Percentiles rank a stretch among this genome's conserved stretches.
Evolutionary conservation across 345 rosid species (phyloP).

Genomic region (Ceriops decandra): DNA sequence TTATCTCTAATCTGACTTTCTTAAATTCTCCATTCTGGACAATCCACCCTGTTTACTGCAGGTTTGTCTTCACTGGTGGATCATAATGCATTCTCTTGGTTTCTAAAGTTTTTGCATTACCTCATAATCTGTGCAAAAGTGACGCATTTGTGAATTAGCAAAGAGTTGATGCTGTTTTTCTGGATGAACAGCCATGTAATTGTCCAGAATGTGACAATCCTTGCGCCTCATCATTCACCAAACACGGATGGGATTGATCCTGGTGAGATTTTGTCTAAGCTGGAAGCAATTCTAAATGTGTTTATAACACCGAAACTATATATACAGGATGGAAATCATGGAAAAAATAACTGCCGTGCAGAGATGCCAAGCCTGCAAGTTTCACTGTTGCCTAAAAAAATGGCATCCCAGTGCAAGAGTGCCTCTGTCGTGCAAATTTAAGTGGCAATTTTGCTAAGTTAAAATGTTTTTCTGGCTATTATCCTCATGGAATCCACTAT

Average conservation of each 20-base stretch:
- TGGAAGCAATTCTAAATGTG: constrained; percentile 4
- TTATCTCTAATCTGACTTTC: constrained; percentile 86
- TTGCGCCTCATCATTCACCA: constrained; percentile 93
- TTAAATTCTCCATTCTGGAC: constrained; percentile 95
- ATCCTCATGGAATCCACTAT: neutral
- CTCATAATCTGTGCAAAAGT: constrained; percentile 28
- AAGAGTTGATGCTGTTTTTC: constrained; percentile 40
- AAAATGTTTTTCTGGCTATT: neutral
- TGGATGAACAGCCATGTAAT: constrained; percentile 74
- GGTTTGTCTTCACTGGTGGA: constrained; percentile 44
- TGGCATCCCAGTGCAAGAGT: no score
- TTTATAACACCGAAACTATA: neutral
- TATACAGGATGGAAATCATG: no score
- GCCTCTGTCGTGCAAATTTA: neutral
- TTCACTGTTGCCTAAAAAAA: no score
- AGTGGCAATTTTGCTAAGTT: neutral
- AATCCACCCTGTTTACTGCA: constrained; percentile 97
- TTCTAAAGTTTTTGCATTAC: constrained; percentile 16
- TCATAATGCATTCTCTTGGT: constrained; percentile 16
- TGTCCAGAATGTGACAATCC: constrained; percentile 78
- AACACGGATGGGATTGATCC: constrained; percentile 97
- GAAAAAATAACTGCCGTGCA: no score
- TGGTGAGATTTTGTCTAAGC: constrained; percentile 45
- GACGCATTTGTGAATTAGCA: constrained; percentile 37
- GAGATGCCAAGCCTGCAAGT: no score